Evolutionary conservation across 257 asterid genomes (phyloP), one percentile per base, ranked within the genome.

Genomic region (Coffea canephora): DNA sequence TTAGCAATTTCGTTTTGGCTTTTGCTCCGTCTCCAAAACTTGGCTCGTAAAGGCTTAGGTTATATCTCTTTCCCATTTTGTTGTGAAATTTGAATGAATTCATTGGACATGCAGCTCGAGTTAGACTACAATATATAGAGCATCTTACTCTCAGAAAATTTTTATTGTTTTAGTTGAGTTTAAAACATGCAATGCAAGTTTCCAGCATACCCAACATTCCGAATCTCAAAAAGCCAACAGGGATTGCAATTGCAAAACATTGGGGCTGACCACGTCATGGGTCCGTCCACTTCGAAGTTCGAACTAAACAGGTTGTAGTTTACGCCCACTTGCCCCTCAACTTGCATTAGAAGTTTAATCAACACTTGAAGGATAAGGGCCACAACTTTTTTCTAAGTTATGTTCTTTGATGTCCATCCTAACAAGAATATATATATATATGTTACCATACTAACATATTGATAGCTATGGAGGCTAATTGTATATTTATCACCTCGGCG

Each of bases 221-320:
- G 82, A 82, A 81, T 83, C 86, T 78, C 49, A 75, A 80, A 86
- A 80, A 81, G 79, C 86, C 57, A 76, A 75, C 8, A 64, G 73
- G 14, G 50, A 27, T 27, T 27, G 27, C 27, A 27, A 39, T 46
- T 31, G 57, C 12, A 74, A 61, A 39, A 46, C 70, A 72, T 50
- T 64, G 69, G 78, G 79, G 81, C 75, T 74, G 76, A 80, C 84
- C 74, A 85, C 85, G 85, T 88, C 87, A 82, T 79, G 77, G 12
- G 27, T 27, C 27, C 27, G 16, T 78, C 83, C 85, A 83, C 78
- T 84, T 80, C 65, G 79, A 76, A 34, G 70, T 27, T 27, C 27
- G 27, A 27, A 27, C 27, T 46, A 55, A 71, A 57, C 74, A n/a
- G 71, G 7, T 43, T 36, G 27, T 75, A n/a, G 4, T 64, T 57